Evolutionary conservation across 1,139 yeast genomes (phyloP).

Genomic region (Pichia sp.): DNA sequence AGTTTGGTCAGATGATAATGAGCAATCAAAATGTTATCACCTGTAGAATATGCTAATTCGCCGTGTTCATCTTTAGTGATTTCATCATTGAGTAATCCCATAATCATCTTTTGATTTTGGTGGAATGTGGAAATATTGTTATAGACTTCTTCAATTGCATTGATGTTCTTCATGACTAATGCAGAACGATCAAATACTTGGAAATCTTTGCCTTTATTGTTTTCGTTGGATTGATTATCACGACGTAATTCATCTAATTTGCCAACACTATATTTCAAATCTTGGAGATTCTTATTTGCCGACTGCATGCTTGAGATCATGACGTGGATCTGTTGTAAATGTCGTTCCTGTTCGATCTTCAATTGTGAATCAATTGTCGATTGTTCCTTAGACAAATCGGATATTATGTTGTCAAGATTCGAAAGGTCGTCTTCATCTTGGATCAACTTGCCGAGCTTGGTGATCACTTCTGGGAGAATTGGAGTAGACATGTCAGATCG

Average conservation of each 20-base stretch:
- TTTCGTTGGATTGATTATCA: slow-evolving; percentile 30
- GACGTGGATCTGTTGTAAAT: slow-evolving; percentile 19
- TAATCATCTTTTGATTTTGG: slow-evolving; percentile 48
- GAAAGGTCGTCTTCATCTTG: slow-evolving; percentile 51
- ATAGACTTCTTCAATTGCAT: slow-evolving; percentile 64
- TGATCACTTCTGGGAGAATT: slow-evolving; percentile 14
- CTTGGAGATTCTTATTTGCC: slow-evolving; percentile 43
- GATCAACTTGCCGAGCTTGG: slow-evolving; percentile 42
- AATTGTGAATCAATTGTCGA: slow-evolving; percentile 47
- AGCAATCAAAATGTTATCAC: slow-evolving; percentile 55
- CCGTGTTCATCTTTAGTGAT: slow-evolving; percentile 51
- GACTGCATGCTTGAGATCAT: slow-evolving; percentile 26
- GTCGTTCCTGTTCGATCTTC: slow-evolving; percentile 42
- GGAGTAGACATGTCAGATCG: slow-evolving; percentile 2
- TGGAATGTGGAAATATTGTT: slow-evolving; percentile 61
- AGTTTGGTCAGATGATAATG: slow-evolving; percentile 71
- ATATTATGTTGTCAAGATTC: slow-evolving; percentile 42
- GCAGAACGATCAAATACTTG: slow-evolving; percentile 57
- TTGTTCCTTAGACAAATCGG: slow-evolving; percentile 49
- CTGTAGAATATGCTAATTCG: slow-evolving; percentile 38
- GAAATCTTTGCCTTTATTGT: slow-evolving; percentile 22
- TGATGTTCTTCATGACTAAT: slow-evolving; percentile 67
- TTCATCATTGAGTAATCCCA: slow-evolving; percentile 53
- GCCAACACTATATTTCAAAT: slow-evolving; percentile 53
- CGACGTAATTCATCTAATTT: slow-evolving; percentile 57